These are phyloP conservation scores for Huntiella savannae DNA, from an alignment of 2,329 filamentous ascomycete genomes.

Conservation along the genomic window DNA sequence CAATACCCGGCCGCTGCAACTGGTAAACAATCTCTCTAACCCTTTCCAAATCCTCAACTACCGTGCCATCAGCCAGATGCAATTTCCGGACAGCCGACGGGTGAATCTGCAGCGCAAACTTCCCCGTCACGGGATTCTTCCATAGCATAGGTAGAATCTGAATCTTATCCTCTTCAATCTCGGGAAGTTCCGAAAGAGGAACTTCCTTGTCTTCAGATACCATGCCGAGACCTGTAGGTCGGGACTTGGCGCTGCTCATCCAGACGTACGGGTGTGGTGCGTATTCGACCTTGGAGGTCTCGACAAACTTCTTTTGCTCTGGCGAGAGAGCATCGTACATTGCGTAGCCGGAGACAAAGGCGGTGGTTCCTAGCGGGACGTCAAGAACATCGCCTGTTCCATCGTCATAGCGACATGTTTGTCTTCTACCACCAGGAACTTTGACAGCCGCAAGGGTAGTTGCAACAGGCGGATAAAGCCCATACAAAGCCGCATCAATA, in stretches of 20 bases:
- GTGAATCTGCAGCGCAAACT: slow-evolving; percentile 53
- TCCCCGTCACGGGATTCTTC: slow-evolving; percentile 53
- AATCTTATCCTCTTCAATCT: slow-evolving; percentile 45
- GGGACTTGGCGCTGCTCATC: slow-evolving; percentile 53
- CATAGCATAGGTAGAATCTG: slow-evolving; percentile 59
- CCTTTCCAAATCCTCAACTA: slow-evolving; percentile 47
- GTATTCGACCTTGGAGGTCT: slow-evolving; percentile 51
- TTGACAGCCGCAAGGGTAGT: slow-evolving; percentile 57
- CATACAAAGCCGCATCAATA: slow-evolving; percentile 61
- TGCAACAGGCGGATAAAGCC: slow-evolving; percentile 52
- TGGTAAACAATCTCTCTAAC: slow-evolving; percentile 51
- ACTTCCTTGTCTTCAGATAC: slow-evolving; percentile 48
- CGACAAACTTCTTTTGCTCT: slow-evolving; percentile 47
- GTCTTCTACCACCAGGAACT: slow-evolving; percentile 45
- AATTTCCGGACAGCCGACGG: slow-evolving; percentile 52
- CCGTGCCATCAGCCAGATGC: slow-evolving; percentile 43
- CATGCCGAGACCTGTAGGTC: slow-evolving; percentile 51
- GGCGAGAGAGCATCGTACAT: slow-evolving; percentile 51
- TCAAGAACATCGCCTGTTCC: slow-evolving; percentile 44
- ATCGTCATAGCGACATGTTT: slow-evolving; percentile 57
- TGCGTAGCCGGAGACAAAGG: slow-evolving; percentile 51
- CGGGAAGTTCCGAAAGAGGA: slow-evolving; percentile 37
- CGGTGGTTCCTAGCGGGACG: slow-evolving; percentile 57
- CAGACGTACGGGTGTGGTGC: slow-evolving; percentile 66
- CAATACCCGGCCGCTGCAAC: slow-evolving; percentile 54